Conservation (phyloP, 1,139 yeast genomes). For the Suhomyces terraborum region DNA sequence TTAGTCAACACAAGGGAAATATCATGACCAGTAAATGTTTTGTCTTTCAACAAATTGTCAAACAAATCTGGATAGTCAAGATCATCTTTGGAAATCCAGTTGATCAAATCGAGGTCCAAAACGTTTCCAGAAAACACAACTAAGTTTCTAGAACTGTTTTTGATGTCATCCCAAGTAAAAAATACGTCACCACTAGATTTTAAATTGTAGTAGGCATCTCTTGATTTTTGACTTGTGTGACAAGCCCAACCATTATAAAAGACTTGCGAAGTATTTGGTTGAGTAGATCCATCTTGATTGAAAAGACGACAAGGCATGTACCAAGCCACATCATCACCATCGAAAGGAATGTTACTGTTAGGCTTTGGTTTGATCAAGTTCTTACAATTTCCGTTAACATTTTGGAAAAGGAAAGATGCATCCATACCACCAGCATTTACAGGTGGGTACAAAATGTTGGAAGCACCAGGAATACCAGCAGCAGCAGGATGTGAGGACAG, state of each 20-base stretch:
- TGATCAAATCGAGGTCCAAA: conserved; percentile 71
- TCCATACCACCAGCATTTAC: conserved; percentile 87
- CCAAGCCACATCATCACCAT: conserved; percentile 77
- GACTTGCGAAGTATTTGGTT: conserved; percentile 59
- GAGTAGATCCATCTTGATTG: conserved; percentile 67
- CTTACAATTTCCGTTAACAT: conserved; percentile 92
- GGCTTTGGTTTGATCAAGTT: conserved; percentile 74
- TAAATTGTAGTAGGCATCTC: conserved; percentile 65
- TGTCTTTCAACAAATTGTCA: conserved; percentile 59
- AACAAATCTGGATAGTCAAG: conserved; percentile 73
- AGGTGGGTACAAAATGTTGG: conserved; percentile 82
- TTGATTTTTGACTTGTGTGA: conserved; percentile 73
- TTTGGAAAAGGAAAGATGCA: conserved; percentile 87
- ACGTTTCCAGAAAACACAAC: conserved; percentile 89
- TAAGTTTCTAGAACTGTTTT: conserved; percentile 68
- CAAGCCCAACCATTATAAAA: conserved; percentile 88
- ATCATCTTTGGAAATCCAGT: conserved; percentile 72
- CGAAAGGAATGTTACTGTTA: conserved; percentile 69
- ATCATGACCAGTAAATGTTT: conserved; percentile 70
- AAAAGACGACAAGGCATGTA: conserved; percentile 89
- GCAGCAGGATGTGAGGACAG: conserved; percentile 77
- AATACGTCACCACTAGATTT: conserved; percentile 72
- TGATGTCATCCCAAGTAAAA: conserved; percentile 88
- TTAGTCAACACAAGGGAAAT: conserved; percentile 75
- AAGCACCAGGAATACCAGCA: conserved; percentile 66